Evolutionary conservation across 2,329 filamentous ascomycete species (phyloP), one percentile per base, ranked within the genome.

Genomic region (Cladosporium austrohemisphaericum): DNA sequence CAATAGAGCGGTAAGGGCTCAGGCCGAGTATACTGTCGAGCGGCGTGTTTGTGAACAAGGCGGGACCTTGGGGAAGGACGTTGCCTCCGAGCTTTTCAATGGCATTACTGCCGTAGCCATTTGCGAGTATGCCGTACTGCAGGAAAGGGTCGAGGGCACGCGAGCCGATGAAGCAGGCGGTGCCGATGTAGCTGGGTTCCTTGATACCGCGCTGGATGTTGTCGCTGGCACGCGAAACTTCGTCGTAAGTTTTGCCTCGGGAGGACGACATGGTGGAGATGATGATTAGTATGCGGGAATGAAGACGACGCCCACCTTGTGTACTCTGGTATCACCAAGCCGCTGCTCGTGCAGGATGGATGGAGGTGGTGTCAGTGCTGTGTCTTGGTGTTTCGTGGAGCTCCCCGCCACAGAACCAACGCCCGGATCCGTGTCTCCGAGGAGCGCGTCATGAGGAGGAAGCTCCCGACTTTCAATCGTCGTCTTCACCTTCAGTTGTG

Each of bases 121-220:
- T 63, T 2, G 68, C 65, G n/a, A 78, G 69, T 52, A 78, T 72
- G 28, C 63, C 65, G 61, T 76, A 77, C 61, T 78, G 75, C 4
- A 78, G 57, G 49, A 71, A 62, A 1, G 71, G 67, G 52, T 77
- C 74, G 20, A 74, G 61, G 14, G 69, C 61, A 55, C 78, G 74
- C 8, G 73, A 62, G 50, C 72, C 66, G 55, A 74, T 63, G 62
- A 77, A 77, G 52, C 61, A 51, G 9, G 60, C 54, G 6, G 60
- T 66, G 18, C 74, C 72, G 5, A 65, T 35, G 6, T 67, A 66
- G 5, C 68, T 70, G 9, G 68, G 53, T 11, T 64, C 60, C 51
- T 73, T 67, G 55, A 66, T 65, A 45, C 72, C 72, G 26, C 73
- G 70, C 2, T 62, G 57, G 32, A 74, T 61, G 44, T 51, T 50